Base-by-base conservation (phyloP, 2,329 filamentous ascomycete species). In the Chaetomium sp. region DNA sequence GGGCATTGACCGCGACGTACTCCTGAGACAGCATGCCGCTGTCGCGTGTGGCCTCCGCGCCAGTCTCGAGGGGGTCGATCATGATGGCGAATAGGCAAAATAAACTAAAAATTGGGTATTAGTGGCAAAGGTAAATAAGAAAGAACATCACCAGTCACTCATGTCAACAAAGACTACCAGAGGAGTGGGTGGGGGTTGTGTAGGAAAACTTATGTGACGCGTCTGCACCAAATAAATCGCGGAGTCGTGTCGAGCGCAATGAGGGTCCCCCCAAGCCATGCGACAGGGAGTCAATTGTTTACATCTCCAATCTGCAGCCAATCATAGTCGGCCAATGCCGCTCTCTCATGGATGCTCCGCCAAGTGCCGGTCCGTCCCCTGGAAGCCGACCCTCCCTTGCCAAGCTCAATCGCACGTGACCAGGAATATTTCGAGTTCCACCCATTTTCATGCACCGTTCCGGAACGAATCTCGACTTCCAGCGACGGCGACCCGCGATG, bases 331-430 rank as follows among this genome's bases (percentile, higher is more conserved):
- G 33, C 8, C 58, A 47, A 42, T 29, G 29, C 33, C 56, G n/a
- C 19, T 42, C 38, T 13, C 33, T 42, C 38, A 19, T 16, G 35
- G 13, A 38, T 38, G 38, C 16, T 42, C 13, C 6, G 45, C 61
- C 57, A 45, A 50, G 16, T 51, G n/a, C 16, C 54, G 55, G 57
- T 42, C 21, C 27, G 47, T 8, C 7, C 23, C 21, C 27, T 31
- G 54, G 54, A 16, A 33, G 29, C 5, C 25, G 16, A 29, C 45
- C n/a, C 45, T 47, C 45, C n/a, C 45, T 47, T 47, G 50, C 50
- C 50, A 53, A 53, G 50, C 25, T 65, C 68, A 71, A 69, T 67
- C 53, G 13, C 70, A 72, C 70, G 70, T 72, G 70, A 72, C 33
- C 42, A 8, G n/a, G 64, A 65, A 62, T 67, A 33, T 60, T 66